Evolutionary conservation across 2,329 filamentous ascomycete genomes (phyloP), one percentile per base, ranked within the genome.

Genomic region (Xylariomycetidae sp.): DNA sequence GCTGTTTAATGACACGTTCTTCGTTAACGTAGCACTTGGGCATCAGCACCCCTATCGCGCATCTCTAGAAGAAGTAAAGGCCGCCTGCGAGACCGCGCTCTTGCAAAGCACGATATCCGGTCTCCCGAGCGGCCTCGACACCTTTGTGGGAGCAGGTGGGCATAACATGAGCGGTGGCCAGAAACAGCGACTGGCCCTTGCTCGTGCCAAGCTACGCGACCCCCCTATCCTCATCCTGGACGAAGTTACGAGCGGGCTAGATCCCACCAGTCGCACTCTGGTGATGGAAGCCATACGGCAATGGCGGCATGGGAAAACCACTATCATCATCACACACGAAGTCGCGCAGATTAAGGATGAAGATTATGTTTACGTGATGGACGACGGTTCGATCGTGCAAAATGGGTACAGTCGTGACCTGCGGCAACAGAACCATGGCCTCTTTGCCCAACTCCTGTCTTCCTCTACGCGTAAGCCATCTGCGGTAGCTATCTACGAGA

Each of bases 281-380:
- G 73, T 95, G 23, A 82, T 94, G 69, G 75, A 84, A 26, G 77
- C 80, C 0, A 82, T 96, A 33, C 72, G 87, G 6, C 53, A 72
- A 14, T 96, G 88, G 90, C 73, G 92, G 15, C 66, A 63, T 22
- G 82, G 75, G 0, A 92, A 86, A 55, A 96, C 89, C 0, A 97
- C 90, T 0, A 85, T 97, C 32, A 78, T 97, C 45, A 90, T 97
- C 48, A 96, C 92, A 0, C 90, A 97, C 51, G 88, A 97, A 44
- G 74, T 92, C 19, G 73, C 77, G 0, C 84, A 90, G 45, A 90
- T 97, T 8, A 57, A 63, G 4, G 63, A 77, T 0, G 57, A 79
- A 0, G 88, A 97, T 42, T 89, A 82, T 41, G 73, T 94, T 0
- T 94, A 89, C 45, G 73, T 95, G 9, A 64, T 97, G 54, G 82